Conservation (phyloP, 345 rosid genomes). For the Eucalyptus melliodora region DNA sequence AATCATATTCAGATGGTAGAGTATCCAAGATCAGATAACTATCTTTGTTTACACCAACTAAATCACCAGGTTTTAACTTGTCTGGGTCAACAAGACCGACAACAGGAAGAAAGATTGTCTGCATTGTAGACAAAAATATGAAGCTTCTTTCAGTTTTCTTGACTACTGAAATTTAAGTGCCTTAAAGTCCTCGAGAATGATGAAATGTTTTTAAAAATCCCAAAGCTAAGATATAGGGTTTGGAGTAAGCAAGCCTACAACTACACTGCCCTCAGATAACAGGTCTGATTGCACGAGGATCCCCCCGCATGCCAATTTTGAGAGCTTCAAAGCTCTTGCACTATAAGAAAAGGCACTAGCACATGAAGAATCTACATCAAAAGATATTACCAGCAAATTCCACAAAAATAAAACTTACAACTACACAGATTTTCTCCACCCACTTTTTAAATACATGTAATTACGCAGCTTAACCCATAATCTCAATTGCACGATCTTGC, state of each 20-base stretch:
- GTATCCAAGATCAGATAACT: conserved; percentile 95
- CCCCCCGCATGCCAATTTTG: background rate
- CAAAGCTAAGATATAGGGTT: background rate
- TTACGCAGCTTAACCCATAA: background rate
- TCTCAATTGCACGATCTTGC: background rate
- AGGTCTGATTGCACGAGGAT: background rate
- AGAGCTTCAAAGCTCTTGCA: background rate
- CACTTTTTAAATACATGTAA: background rate
- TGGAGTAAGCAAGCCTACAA: background rate
- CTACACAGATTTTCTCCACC: background rate
- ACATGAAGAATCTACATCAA: background rate
- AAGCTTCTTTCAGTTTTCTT: background rate
- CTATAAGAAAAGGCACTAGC: background rate
- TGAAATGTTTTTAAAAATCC: background rate
- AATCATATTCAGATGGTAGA: conserved; percentile 93
- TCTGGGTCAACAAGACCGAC: conserved; percentile 99
- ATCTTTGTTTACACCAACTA: conserved; percentile 98
- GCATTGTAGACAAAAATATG: background rate
- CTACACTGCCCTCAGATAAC: background rate
- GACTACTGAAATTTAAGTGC: background rate
- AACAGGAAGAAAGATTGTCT: conserved; percentile 97
- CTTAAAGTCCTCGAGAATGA: background rate
- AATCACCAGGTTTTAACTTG: conserved; percentile 90
- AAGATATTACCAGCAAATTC: background rate
- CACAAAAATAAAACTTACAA: background rate